phyloP scores from a whole-genome alignment of 192 early-diverging fungal genomes.

The Backusella circina region DNA sequence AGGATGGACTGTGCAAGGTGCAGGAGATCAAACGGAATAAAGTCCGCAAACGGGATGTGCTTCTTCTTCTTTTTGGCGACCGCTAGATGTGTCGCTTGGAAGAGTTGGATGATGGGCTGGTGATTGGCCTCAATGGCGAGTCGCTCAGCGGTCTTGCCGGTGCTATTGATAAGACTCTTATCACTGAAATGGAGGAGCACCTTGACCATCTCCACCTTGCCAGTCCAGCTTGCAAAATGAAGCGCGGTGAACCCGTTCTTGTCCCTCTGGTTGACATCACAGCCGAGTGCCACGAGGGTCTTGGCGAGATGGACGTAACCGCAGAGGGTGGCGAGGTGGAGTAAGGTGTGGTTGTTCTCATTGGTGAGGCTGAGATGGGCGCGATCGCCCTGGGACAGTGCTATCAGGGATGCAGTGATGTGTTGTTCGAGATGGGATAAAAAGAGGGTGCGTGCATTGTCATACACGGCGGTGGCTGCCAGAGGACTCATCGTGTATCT shows the following conservation, averaged over 20 bases:
- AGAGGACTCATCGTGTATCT: constrained; percentile 30
- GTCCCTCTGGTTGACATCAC: constrained; percentile 39
- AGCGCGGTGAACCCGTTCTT: constrained; percentile 53
- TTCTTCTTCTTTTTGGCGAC: not conserved
- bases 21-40: constrained; percentile 1
- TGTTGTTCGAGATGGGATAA: constrained; percentile 21
- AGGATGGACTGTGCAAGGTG: not conserved
- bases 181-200: constrained; percentile 28
- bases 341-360: constrained; percentile 36
- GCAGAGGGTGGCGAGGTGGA: constrained; percentile 52
- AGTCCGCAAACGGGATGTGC: constrained; percentile 3
- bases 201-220: constrained; percentile 42
- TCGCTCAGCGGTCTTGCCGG: constrained; percentile 21
- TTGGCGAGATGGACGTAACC: constrained; percentile 41
- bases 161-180: constrained; percentile 23
- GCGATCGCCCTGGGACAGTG: constrained; percentile 6
- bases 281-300: constrained; percentile 29
- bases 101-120: not conserved
- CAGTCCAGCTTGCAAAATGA: constrained; percentile 57
- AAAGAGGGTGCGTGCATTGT: constrained; percentile 15
- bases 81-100: not conserved
- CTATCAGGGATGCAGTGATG: constrained; percentile 7
- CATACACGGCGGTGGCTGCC: constrained; percentile 19
- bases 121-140: constrained; percentile 18
- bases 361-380: constrained; percentile 11